phyloP scores from a whole-genome alignment of 306 rosid species.

The Cicer judaicum region DNA sequence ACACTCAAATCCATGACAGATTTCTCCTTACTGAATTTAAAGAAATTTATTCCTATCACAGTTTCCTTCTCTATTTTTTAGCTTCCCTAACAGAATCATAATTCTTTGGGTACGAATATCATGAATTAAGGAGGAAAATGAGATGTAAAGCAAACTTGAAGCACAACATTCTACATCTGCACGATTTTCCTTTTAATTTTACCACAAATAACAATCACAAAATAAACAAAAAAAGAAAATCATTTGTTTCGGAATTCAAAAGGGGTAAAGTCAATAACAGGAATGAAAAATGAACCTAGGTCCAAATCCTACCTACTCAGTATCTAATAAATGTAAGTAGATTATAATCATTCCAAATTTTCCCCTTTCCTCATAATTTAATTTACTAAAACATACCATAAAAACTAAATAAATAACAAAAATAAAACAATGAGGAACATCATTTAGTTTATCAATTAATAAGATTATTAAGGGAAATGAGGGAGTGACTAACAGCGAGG shows the following conservation, averaged over 20 bases:
- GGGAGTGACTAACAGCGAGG: constrained; percentile 73
- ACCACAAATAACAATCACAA: neutral
- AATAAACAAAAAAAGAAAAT: neutral
- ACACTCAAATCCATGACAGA: no score
- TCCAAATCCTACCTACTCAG: neutral
- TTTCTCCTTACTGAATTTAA: no score
- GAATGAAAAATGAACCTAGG: neutral
- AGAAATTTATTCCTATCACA: no score
- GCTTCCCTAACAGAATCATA: neutral
- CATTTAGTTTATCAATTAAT: neutral
- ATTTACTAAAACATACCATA: neutral
- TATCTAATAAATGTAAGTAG: neutral
- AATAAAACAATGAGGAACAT: neutral
- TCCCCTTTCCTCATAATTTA: neutral
- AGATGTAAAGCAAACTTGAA: neutral
- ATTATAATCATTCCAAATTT: neutral
- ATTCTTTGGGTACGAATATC: neutral
- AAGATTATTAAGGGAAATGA: neutral
- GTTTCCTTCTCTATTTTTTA: neutral
- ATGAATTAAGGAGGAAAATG: constrained; percentile 31
- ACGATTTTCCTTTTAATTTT: neutral
- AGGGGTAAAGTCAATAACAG: neutral
- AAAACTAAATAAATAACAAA: constrained; percentile 5
- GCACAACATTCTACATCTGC: neutral
- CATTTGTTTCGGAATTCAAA: constrained; percentile 12